phyloP scores from a whole-genome alignment of 1,284 basidiomycete species.

The Melanopsichium pennsylvanicum region DNA sequence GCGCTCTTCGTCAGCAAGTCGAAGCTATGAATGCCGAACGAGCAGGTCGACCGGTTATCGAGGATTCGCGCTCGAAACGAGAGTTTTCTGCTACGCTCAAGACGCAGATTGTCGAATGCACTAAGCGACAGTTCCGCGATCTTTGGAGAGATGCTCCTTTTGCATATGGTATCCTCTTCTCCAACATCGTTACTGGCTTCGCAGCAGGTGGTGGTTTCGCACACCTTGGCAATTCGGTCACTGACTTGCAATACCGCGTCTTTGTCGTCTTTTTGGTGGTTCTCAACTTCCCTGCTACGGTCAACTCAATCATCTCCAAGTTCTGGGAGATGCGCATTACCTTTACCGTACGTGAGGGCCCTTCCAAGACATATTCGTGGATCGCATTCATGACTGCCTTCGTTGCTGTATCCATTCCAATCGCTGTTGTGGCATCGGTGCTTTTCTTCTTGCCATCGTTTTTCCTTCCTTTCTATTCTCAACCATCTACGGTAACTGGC shows the following conservation, averaged over 20 bases:
- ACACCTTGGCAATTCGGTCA: slow-evolving; percentile 26
- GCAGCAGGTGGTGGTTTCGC: slow-evolving; percentile 45
- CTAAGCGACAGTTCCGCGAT: slow-evolving; percentile 71
- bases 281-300: slow-evolving; percentile 49
- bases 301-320: slow-evolving; percentile 32
- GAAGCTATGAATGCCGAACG: slow-evolving; percentile 66
- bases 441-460: slow-evolving; percentile 62
- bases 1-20: slow-evolving; percentile 67
- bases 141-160: slow-evolving; percentile 77
- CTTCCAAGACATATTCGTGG: slow-evolving; percentile 35
- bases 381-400: slow-evolving; percentile 42
- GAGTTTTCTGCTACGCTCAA: slow-evolving; percentile 72
- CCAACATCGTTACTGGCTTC: slow-evolving; percentile 66
- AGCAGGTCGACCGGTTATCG: slow-evolving; percentile 25
- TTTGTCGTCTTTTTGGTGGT: slow-evolving; percentile 47
- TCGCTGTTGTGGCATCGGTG: slow-evolving; percentile 57
- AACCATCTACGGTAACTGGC: slow-evolving; percentile 44
- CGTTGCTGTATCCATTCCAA: slow-evolving; percentile 47
- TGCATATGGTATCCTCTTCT: slow-evolving; percentile 76
- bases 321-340: slow-evolving; percentile 30
- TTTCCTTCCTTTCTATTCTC: slow-evolving; percentile 53
- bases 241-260: slow-evolving; percentile 38
- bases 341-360: slow-evolving; percentile 33
- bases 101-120: slow-evolving; percentile 71
- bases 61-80: slow-evolving; percentile 61